Evolutionary conservation across 768 basidiomycete species (phyloP).

Genomic region (Paxillus involutus): DNA sequence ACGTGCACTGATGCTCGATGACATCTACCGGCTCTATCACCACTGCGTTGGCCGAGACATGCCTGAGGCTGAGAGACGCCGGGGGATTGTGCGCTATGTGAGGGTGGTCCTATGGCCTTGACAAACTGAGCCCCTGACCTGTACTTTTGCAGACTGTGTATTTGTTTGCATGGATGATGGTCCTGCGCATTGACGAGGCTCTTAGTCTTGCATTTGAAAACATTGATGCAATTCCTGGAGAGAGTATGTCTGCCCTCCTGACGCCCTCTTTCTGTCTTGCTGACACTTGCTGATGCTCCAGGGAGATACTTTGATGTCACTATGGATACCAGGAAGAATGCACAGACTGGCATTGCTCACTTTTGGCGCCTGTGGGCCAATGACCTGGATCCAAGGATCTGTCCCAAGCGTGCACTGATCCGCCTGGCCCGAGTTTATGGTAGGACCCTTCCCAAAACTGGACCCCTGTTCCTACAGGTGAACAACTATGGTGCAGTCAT

Average conservation of each 20-base stretch:
- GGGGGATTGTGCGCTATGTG: constrained; percentile 5
- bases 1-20: not conserved
- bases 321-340: constrained; percentile 11
- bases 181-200: constrained; percentile 17
- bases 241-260: not conserved
- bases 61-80: not conserved
- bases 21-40: constrained; percentile 18
- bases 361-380: constrained; percentile 16
- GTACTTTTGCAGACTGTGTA: constrained; percentile 10
- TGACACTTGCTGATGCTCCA: not conserved
- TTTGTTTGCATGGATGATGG: constrained; percentile 18
- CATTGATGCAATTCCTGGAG: constrained; percentile 8
- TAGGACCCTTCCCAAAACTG: not conserved
- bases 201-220: constrained; percentile 12
- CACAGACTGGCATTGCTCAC: constrained; percentile 15
- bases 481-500: not conserved
- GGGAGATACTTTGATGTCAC: constrained; percentile 5
- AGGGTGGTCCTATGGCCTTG: not conserved
- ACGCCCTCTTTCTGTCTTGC: not conserved
- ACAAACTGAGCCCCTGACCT: not conserved
- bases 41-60: constrained; percentile 4
- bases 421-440: constrained; percentile 10
- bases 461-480: not conserved
- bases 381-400: constrained; percentile 16
- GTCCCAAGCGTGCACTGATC: constrained; percentile 16